phyloP scores from a whole-genome alignment of 2,329 filamentous ascomycete genomes.

The Cercospora zeina region DNA sequence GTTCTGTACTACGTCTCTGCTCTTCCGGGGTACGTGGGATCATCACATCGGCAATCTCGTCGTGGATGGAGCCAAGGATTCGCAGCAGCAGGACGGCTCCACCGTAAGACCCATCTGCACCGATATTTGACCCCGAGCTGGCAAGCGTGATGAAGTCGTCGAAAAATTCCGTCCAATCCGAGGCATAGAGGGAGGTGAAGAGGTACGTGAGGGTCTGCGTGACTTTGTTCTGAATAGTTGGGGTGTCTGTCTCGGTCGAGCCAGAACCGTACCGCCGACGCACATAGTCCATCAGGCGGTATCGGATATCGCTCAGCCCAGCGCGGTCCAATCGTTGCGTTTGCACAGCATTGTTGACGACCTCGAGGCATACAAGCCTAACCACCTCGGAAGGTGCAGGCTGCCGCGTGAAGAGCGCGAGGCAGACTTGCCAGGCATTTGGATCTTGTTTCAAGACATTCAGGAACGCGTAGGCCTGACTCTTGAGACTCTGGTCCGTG shows the following conservation, averaged over 20 bases:
- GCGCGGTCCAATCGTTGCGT: constrained; percentile 71
- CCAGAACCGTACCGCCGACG: constrained; percentile 68
- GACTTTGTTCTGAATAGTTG: constrained; percentile 90
- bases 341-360: constrained; percentile 89
- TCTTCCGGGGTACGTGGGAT: constrained; percentile 76
- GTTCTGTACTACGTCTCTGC: constrained; percentile 78
- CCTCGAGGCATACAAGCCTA: constrained; percentile 84
- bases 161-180: constrained; percentile 85
- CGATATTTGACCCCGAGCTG: constrained; percentile 54
- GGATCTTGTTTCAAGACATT: constrained; percentile 77
- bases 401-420: constrained; percentile 76
- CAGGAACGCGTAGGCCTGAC: constrained; percentile 78
- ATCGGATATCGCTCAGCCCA: constrained; percentile 73
- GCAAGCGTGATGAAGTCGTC: constrained; percentile 84
- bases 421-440: constrained; percentile 86
- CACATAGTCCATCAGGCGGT: constrained; percentile 79
- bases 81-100: constrained; percentile 87
- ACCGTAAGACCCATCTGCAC: constrained; percentile 63
- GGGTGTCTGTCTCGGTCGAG: constrained; percentile 62
- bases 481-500: constrained; percentile 72
- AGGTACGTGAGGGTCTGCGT: constrained; percentile 94
- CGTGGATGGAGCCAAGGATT: constrained; percentile 84
- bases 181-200: constrained; percentile 82
- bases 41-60: constrained; percentile 94
- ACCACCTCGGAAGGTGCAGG: constrained; percentile 79